A percentile compares a stretch with the other conserved stretches of the same genome.
Evolutionary conservation across 208 protist species (phyloP).

Genomic region (Phytomonas sp.): DNA sequence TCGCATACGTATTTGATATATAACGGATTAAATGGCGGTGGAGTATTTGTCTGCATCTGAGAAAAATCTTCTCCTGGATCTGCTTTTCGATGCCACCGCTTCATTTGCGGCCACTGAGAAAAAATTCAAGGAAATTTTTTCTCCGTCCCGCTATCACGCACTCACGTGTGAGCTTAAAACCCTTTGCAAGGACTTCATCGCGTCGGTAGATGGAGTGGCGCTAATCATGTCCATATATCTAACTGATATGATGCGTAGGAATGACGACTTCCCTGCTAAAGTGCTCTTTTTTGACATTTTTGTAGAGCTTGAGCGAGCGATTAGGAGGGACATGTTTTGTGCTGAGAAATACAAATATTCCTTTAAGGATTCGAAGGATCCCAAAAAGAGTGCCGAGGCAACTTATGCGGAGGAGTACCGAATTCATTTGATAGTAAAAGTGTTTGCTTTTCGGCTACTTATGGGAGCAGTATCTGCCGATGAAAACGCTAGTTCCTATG

Average conservation of each 20-base stretch:
- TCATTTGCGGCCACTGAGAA: slow-evolving; percentile 35
- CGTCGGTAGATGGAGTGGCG: slow-evolving; percentile 30
- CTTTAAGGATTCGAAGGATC: slow-evolving; percentile 63
- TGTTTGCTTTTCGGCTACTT: slow-evolving; percentile 61
- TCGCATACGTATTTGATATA: neutral
- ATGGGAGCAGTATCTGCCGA: slow-evolving; percentile 23
- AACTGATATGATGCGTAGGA: slow-evolving; percentile 45
- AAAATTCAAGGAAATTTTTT: slow-evolving; percentile 46
- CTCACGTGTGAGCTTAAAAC: slow-evolving; percentile 26
- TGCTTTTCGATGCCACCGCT: slow-evolving; percentile 21
- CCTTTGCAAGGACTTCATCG: slow-evolving; percentile 34
- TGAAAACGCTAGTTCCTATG: slow-evolving; percentile 31
- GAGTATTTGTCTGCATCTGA: slow-evolving; percentile 21
- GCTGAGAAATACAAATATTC: slow-evolving; percentile 66
- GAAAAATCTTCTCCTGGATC: slow-evolving; percentile 18
- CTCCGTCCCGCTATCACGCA: slow-evolving; percentile 25
- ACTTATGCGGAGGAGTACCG: slow-evolving; percentile 50
- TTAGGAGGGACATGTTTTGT: slow-evolving; percentile 57
- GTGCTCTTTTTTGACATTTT: slow-evolving; percentile 51
- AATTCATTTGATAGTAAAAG: slow-evolving; percentile 54
- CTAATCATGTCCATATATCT: slow-evolving; percentile 47
- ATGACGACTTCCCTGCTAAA: slow-evolving; percentile 42
- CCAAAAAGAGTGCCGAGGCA: slow-evolving; percentile 47
- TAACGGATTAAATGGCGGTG: neutral
- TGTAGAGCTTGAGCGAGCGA: slow-evolving; percentile 49